Evolutionary conservation across 768 basidiomycete species (phyloP).

Genomic region (Mycena leptocephala): DNA sequence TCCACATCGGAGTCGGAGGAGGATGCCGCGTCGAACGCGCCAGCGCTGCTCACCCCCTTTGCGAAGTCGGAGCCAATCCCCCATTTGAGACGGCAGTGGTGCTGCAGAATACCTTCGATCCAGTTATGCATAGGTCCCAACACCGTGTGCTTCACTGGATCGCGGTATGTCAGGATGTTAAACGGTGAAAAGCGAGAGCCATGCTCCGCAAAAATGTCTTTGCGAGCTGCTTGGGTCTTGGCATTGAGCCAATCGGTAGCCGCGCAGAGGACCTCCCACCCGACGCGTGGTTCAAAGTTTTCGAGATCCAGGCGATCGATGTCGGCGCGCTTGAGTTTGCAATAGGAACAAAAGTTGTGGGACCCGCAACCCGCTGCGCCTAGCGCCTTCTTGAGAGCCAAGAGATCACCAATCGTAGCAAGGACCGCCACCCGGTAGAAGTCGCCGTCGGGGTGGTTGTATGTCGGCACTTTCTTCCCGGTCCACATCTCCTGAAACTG

Average conservation of each 20-base stretch:
- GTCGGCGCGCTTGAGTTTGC: constrained; percentile 13
- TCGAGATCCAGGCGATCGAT: constrained; percentile 28
- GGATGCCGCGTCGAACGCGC: not conserved
- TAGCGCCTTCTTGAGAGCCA: constrained; percentile 31
- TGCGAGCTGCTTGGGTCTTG: not conserved
- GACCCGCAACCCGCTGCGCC: constrained; percentile 28
- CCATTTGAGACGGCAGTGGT: constrained; percentile 31
- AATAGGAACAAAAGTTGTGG: constrained; percentile 38
- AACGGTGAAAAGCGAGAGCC: not conserved
- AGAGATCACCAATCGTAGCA: constrained; percentile 33
- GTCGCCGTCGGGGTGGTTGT: constrained; percentile 29
- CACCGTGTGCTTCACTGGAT: not conserved
- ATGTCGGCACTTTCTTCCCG: constrained; percentile 24
- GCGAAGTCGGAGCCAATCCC: constrained; percentile 17
- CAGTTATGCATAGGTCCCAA: not conserved
- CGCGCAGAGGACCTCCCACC: not conserved
- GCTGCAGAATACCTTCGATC: constrained; percentile 26
- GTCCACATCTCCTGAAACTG: constrained; percentile 25
- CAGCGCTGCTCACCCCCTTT: not conserved
- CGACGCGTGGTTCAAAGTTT: not conserved
- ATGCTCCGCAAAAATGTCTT: not conserved
- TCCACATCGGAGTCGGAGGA: not conserved
- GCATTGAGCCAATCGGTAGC: constrained; percentile 31
- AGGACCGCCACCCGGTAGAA: constrained; percentile 27
- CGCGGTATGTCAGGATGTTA: not conserved